phyloP scores from a whole-genome alignment of 192 early-diverging fungal genomes.

The Mortierella antarctica region DNA sequence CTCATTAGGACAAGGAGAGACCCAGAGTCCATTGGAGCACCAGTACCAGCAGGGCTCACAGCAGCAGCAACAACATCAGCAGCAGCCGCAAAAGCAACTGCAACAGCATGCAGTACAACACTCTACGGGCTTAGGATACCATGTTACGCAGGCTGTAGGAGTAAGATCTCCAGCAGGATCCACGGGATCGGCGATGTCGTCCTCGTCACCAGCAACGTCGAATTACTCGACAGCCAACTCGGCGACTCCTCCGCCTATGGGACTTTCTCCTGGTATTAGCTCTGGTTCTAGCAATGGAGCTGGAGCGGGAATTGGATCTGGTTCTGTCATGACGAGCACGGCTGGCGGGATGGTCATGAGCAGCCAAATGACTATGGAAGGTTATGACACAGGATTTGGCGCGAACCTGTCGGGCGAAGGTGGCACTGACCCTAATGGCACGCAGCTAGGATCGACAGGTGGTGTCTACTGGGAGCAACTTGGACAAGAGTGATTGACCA shows the following conservation, averaged over 20 bases:
- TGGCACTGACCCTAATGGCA: background rate
- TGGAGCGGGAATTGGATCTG: too few species aligned
- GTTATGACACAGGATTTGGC: too few species aligned
- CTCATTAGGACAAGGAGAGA: too few species aligned
- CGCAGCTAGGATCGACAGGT: background rate
- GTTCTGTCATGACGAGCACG: too few species aligned
- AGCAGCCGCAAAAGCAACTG: background rate
- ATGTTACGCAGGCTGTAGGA: background rate
- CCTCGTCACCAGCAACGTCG: background rate
- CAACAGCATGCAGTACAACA: too few species aligned
- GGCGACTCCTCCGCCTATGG: background rate
- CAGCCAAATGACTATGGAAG: too few species aligned
- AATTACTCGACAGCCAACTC: background rate
- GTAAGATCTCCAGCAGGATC: background rate
- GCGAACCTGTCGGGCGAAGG: background rate
- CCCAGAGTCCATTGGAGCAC: too few species aligned
- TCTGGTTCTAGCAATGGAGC: too few species aligned
- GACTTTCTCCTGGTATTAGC: too few species aligned
- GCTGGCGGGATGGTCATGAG: too few species aligned
- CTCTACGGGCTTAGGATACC: background rate
- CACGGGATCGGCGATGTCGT: background rate
- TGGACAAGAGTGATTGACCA: background rate
- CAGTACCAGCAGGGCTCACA: background rate
- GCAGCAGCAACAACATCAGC: background rate
- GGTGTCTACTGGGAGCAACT: background rate